Conservation (phyloP, 2,329 filamentous ascomycete genomes). For the Purpureocillium takamizusanense region DNA sequence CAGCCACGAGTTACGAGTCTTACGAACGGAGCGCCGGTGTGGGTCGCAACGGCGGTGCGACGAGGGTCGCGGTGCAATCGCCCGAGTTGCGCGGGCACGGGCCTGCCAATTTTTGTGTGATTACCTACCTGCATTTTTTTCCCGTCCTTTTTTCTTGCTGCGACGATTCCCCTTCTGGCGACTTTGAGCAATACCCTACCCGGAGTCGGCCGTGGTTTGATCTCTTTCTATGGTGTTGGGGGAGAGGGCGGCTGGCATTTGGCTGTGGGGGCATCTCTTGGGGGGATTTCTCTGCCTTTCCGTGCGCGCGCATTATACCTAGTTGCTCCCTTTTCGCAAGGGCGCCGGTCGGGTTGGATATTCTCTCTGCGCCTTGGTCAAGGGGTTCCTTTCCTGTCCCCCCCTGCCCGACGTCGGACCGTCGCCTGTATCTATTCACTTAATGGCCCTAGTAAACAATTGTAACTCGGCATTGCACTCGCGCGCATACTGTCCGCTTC, state of each 20-base stretch:
- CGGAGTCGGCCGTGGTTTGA: neutral
- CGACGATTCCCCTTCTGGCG: conserved; percentile 13
- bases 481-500: too few species aligned
- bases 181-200: conserved; percentile 2
- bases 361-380: neutral
- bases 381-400: too few species aligned
- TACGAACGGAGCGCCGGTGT: conserved; percentile 9
- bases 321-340: conserved; percentile 16
- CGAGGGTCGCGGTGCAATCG: conserved; percentile 6
- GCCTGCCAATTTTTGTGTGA: conserved; percentile 5
- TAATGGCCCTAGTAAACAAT: conserved; percentile 22
- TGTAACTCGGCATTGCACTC: conserved; percentile 21
- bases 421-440: conserved; percentile 8
- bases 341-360: conserved; percentile 9
- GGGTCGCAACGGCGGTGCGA: neutral
- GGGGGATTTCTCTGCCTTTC: neutral
- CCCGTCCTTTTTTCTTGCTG: conserved; percentile 1
- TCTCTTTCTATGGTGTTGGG: conserved; percentile 8
- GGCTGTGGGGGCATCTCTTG: conserved; percentile 4
- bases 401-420: neutral
- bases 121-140: too few species aligned
- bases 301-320: neutral
- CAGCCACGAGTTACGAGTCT: conserved; percentile 26
- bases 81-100: conserved; percentile 10
- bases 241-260: conserved; percentile 1